These are phyloP conservation scores for Aphanocladium album DNA, from an alignment of 2,329 filamentous ascomycete species.

Conservation along the genomic window DNA sequence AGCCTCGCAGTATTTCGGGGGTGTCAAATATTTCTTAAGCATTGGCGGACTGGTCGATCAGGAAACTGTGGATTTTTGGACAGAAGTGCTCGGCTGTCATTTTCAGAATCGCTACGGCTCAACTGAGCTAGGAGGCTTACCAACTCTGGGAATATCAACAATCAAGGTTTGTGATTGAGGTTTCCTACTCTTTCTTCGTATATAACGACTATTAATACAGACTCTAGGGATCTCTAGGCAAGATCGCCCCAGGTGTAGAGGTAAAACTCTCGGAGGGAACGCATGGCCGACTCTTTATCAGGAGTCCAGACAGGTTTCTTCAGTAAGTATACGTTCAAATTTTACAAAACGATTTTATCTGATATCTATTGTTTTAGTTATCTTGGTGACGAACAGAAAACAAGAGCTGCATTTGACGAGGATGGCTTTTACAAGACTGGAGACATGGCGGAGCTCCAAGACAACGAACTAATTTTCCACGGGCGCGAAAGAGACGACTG, in stretches of 20 bases:
- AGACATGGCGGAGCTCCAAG: neutral
- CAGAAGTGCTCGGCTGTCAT: slow-evolving; percentile 6
- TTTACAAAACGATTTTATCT: neutral
- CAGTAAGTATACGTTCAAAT: neutral
- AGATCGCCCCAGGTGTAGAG: slow-evolving; percentile 6
- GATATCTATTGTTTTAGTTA: neutral
- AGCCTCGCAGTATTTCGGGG: neutral
- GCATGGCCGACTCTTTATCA: slow-evolving; percentile 18
- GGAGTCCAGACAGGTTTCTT: slow-evolving; percentile 12
- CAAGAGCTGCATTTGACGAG: neutral
- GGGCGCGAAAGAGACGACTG: slow-evolving; percentile 19
- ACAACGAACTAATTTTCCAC: slow-evolving; percentile 12
- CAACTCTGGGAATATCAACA: neutral
- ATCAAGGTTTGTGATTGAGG: neutral
- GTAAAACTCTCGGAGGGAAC: slow-evolving; percentile 17
- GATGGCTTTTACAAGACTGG: slow-evolving; percentile 2
- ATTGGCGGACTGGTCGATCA: slow-evolving; percentile 2
- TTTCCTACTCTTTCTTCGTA: neutral
- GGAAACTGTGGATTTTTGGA: slow-evolving; percentile 16
- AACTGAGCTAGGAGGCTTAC: slow-evolving; percentile 9
- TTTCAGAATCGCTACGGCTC: slow-evolving; percentile 16
- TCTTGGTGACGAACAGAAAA: neutral
- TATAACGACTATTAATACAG: neutral
- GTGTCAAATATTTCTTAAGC: slow-evolving; percentile 1
- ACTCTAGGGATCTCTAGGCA: slow-evolving; percentile 7